Percentiles rank a stretch among this genome's conserved stretches.
Evolutionary conservation across 768 basidiomycete genomes (phyloP).

Genomic region (Rhodotorula graminis): DNA sequence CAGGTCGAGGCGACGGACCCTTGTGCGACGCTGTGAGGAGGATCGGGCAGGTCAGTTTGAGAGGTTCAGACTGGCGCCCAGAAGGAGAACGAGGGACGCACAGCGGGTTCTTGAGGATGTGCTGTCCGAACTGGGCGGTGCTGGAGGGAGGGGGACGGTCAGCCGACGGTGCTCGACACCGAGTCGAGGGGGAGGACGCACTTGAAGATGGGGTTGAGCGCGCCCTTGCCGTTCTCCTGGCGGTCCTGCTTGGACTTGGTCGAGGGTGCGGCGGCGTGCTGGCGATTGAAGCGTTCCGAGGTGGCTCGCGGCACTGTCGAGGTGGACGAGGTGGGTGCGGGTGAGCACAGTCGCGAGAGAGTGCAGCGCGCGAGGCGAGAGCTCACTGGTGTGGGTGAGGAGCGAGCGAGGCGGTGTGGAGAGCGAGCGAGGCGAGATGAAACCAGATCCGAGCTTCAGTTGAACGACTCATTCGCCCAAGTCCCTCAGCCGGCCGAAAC

Average conservation of each 20-base stretch:
- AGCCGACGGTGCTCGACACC: neutral
- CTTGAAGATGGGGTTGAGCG: slow-evolving; percentile 41
- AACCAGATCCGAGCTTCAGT: no score
- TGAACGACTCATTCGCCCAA: no score
- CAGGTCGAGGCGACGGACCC: slow-evolving; percentile 55
- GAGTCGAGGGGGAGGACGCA: neutral
- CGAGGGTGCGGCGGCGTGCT: slow-evolving; percentile 9
- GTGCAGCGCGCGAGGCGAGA: no score
- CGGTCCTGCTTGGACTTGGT: neutral
- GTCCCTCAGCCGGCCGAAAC: no score
- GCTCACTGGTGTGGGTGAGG: no score
- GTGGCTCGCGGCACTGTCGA: slow-evolving; percentile 32
- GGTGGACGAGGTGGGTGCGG: no score
- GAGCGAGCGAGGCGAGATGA: no score
- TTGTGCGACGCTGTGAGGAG: slow-evolving; percentile 64
- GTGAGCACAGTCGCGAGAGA: neutral
- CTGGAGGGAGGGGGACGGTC: no score
- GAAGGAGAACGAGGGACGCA: neutral
- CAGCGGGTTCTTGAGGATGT: slow-evolving; percentile 86
- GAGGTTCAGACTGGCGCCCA: fast-evolving
- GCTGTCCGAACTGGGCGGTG: slow-evolving; percentile 74
- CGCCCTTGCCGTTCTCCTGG: slow-evolving; percentile 23
- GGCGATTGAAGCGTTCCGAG: slow-evolving; percentile 23
- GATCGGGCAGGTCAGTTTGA: neutral
- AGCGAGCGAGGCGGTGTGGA: no score